Evolutionary conservation across 2,329 filamentous ascomycete species (phyloP).

Genomic region (Calonectria leucothoes): DNA sequence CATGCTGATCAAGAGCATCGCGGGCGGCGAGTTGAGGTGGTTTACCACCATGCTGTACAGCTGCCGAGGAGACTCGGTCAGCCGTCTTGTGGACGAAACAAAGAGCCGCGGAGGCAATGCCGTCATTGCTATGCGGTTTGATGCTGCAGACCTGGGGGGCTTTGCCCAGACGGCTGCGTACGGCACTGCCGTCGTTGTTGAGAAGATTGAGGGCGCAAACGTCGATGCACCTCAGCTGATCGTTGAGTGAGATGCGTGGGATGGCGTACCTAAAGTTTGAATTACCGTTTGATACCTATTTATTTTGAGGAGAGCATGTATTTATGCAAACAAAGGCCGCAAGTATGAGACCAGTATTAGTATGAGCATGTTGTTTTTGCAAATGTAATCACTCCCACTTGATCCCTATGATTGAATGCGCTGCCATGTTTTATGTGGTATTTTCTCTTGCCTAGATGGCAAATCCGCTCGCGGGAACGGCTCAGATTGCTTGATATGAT

Average conservation of each 20-base stretch:
- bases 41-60: conserved; percentile 70
- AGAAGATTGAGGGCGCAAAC: conserved; percentile 60
- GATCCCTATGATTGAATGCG: neutral
- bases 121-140: conserved; percentile 69
- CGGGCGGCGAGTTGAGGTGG: conserved; percentile 69
- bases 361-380: neutral
- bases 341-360: neutral
- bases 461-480: neutral
- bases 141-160: conserved; percentile 64
- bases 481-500: too few relatives aligned
- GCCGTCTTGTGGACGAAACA: conserved; percentile 66
- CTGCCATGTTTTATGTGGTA: neutral
- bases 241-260: neutral
- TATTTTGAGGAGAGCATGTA: neutral
- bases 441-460: neutral
- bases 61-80: conserved; percentile 69
- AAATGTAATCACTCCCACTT: neutral
- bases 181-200: conserved; percentile 68
- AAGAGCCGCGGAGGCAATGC: conserved; percentile 70
- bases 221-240: conserved; percentile 43
- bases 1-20: conserved; percentile 67
- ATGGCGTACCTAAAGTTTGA: neutral
- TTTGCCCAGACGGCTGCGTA: conserved; percentile 71
- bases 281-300: neutral
- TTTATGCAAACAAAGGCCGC: neutral